A percentile compares a stretch with the other conserved stretches of the same genome.
These are phyloP conservation scores for Pestalotiopsis sp. DNA, from an alignment of 2,329 filamentous ascomycete species.

Conservation along the genomic window DNA sequence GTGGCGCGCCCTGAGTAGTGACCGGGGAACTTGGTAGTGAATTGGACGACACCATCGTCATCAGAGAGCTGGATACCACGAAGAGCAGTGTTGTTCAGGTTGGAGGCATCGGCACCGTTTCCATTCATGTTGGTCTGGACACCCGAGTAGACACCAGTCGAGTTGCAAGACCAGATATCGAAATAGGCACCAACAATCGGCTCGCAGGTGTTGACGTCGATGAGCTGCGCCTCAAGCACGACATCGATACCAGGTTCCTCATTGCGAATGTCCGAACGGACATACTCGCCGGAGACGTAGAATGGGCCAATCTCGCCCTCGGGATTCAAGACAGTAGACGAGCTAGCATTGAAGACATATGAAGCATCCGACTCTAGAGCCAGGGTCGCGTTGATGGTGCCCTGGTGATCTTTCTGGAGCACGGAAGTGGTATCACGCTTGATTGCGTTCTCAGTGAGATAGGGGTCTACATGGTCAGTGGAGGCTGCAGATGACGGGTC, in stretches of 20 bases:
- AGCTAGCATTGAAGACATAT: not conserved
- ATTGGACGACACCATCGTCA: constrained; percentile 41
- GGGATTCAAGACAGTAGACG: constrained; percentile 43
- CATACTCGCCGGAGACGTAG: constrained; percentile 54
- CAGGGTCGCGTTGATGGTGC: not conserved
- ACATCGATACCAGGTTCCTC: constrained; percentile 49
- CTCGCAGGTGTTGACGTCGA: constrained; percentile 56
- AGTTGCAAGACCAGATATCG: constrained; percentile 54
- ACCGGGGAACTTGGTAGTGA: constrained; percentile 47
- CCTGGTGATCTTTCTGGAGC: not conserved
- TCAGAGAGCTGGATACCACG: constrained; percentile 44
- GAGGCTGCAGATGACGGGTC: not conserved
- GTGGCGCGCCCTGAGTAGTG: constrained; percentile 46
- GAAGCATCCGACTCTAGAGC: constrained; percentile 5
- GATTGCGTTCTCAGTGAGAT: not conserved
- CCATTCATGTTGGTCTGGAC: constrained; percentile 41
- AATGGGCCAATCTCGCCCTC: constrained; percentile 58
- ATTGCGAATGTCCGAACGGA: constrained; percentile 51
- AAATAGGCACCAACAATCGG: constrained; percentile 48
- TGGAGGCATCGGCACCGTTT: constrained; percentile 41
- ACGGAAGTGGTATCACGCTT: constrained; percentile 9
- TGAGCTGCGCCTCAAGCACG: constrained; percentile 53
- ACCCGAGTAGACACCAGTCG: constrained; percentile 51
- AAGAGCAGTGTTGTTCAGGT: constrained; percentile 41
- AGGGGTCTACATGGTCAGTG: not conserved